These are phyloP conservation scores for Hymenoscyphus repandus DNA, from an alignment of 2,329 filamentous ascomycete species.

Conservation along the genomic window DNA sequence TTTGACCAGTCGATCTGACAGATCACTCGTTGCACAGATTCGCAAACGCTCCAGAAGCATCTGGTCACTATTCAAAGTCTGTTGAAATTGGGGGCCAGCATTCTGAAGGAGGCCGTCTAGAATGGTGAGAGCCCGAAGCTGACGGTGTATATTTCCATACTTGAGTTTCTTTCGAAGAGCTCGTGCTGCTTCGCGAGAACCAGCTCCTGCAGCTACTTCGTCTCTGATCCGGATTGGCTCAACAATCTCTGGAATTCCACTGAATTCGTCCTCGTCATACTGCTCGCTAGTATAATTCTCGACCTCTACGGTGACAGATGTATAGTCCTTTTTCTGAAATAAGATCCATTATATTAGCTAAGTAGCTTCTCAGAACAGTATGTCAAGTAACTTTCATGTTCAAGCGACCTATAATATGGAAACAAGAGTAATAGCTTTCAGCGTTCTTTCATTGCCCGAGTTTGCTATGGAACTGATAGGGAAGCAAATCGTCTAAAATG, in stretches of 20 bases:
- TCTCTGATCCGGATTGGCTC: slow-evolving; percentile 84
- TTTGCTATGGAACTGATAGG: too few species aligned
- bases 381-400: neutral
- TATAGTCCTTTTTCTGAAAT: slow-evolving; percentile 74
- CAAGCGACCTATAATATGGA: neutral
- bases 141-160: slow-evolving; percentile 90
- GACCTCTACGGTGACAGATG: slow-evolving; percentile 87
- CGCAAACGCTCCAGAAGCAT: slow-evolving; percentile 86
- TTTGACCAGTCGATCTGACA: slow-evolving; percentile 81
- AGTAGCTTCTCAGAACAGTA: neutral
- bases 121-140: slow-evolving; percentile 81
- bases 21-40: slow-evolving; percentile 76
- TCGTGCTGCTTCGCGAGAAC: slow-evolving; percentile 82
- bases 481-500: too few species aligned
- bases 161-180: slow-evolving; percentile 98
- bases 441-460: too few species aligned
- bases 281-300: slow-evolving; percentile 86
- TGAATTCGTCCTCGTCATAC: slow-evolving; percentile 85
- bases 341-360: slow-evolving; percentile 7
- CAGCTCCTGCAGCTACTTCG: slow-evolving; percentile 46
- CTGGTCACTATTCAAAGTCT: slow-evolving; percentile 83
- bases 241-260: slow-evolving; percentile 88
- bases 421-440: too few species aligned
- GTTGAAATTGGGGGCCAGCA: slow-evolving; percentile 80
- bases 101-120: slow-evolving; percentile 94